A percentile compares a stretch with the other conserved stretches of the same genome.
Conservation (phyloP, 2,329 filamentous ascomycete species). For the Aureobasidium sp. region DNA sequence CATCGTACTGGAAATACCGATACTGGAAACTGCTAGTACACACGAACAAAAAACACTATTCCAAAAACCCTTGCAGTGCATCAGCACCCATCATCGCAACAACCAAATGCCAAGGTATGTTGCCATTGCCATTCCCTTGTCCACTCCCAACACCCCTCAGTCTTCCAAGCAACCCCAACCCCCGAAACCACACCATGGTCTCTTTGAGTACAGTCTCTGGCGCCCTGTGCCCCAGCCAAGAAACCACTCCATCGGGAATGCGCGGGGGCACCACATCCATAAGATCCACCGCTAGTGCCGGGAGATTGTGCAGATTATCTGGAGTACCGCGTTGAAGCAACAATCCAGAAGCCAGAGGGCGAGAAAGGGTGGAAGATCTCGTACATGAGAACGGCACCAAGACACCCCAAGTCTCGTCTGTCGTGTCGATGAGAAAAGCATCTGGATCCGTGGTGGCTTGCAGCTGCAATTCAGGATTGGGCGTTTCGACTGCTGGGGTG, state of each 20-base stretch:
- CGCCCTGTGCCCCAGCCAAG: conserved; percentile 11
- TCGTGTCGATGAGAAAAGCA: conserved; percentile 60
- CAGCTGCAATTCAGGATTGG: conserved; percentile 22
- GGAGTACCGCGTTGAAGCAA: conserved; percentile 33
- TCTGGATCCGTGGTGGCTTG: conserved; percentile 48
- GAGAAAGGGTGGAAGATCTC: conserved; percentile 27
- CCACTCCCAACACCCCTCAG: conserved; percentile 51
- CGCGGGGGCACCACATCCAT: conserved; percentile 16
- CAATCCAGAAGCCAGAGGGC: conserved; percentile 34
- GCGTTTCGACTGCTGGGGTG: conserved; percentile 30
- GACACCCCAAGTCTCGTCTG: conserved; percentile 69
- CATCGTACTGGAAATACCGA: too few species aligned
- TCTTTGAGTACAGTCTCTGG: conserved; percentile 59
- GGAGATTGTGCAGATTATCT: conserved; percentile 14
- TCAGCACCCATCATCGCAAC: conserved; percentile 61
- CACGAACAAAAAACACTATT: neutral
- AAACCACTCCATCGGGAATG: conserved; percentile 8
- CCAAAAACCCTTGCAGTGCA: conserved; percentile 39
- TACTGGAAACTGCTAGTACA: too few species aligned
- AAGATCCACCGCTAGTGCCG: conserved; percentile 34
- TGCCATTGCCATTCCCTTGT: conserved; percentile 29
- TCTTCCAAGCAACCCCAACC: conserved; percentile 59
- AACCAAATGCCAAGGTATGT: conserved; percentile 67
- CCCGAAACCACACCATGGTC: conserved; percentile 60
- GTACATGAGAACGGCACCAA: conserved; percentile 49